Evolutionary conservation across 108 stramenopile species (phyloP).

Genomic region (Cyclotella choctawhatcheeana): DNA sequence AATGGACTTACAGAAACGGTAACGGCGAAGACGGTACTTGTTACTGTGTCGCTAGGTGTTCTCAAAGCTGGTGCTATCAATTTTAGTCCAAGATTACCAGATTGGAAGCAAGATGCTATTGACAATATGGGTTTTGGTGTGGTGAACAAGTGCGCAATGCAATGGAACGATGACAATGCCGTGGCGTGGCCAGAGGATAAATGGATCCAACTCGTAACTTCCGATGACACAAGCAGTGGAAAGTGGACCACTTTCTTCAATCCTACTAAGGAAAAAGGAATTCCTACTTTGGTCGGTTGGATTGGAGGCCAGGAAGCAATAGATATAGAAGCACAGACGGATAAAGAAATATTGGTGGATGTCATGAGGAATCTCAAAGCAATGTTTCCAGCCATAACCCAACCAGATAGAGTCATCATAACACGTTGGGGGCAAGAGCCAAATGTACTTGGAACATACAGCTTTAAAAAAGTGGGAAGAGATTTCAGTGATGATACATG

Average conservation of each 20-base stretch:
- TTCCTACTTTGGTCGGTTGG: neutral
- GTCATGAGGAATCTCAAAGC: neutral
- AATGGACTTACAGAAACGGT: neutral
- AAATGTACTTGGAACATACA: neutral
- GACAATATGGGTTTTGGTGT: neutral
- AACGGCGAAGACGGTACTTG: neutral
- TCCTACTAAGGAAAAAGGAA: neutral
- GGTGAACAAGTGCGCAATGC: neutral
- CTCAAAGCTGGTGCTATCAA: neutral
- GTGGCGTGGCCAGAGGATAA: neutral
- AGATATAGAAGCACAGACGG: neutral
- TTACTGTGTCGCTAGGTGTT: neutral
- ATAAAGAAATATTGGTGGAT: neutral
- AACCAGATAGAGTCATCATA: neutral
- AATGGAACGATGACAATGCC: neutral
- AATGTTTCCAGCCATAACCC: neutral
- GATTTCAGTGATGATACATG: neutral
- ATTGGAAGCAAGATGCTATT: neutral
- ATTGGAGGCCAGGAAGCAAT: neutral
- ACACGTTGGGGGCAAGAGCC: neutral
- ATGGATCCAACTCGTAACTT: neutral
- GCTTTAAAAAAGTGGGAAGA: neutral
- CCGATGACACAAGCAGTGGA: neutral
- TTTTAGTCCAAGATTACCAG: neutral
- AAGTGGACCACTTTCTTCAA: slow-evolving; percentile 7